Evolutionary conservation across 331 rosid genomes (phyloP).

Genomic region (Dryas integrifolia): DNA sequence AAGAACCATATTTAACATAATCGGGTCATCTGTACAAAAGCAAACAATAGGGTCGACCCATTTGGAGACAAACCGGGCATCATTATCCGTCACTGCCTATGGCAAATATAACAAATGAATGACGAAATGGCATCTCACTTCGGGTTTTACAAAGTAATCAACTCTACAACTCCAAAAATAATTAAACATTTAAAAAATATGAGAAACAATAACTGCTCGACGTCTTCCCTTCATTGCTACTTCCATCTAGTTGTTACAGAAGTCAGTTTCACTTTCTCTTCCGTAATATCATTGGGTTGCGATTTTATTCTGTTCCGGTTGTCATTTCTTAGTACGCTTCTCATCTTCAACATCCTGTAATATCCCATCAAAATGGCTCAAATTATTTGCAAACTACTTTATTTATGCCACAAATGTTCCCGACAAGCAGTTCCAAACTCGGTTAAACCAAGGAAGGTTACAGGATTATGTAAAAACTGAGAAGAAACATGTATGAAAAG

Average conservation of each 20-base stretch:
- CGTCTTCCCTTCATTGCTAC: constrained; percentile 5
- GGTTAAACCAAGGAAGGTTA: not conserved
- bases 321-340: constrained; percentile 42
- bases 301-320: constrained; percentile 27
- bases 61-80: constrained; percentile 13
- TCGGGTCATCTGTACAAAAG: constrained; percentile 42
- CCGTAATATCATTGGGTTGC: constrained; percentile 15
- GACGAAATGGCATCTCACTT: constrained; percentile 26
- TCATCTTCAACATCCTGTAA: constrained; percentile 90
- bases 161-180: constrained; percentile 24
- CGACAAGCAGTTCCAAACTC: not conserved
- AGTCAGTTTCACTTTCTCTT: constrained; percentile 23
- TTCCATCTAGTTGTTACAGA: constrained; percentile 13
- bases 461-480: not conserved
- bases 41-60: constrained; percentile 23
- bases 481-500: not conserved
- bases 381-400: not conserved
- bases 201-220: constrained; percentile 19
- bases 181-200: constrained; percentile 21
- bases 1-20: constrained; percentile 31
- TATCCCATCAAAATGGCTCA: constrained; percentile 9
- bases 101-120: constrained; percentile 33
- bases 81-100: constrained; percentile 22
- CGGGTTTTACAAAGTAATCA: constrained; percentile 29
- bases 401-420: not conserved